Evolutionary conservation across 2,329 filamentous ascomycete genomes (phyloP).

Genomic region (Botryotinia narcissicola): DNA sequence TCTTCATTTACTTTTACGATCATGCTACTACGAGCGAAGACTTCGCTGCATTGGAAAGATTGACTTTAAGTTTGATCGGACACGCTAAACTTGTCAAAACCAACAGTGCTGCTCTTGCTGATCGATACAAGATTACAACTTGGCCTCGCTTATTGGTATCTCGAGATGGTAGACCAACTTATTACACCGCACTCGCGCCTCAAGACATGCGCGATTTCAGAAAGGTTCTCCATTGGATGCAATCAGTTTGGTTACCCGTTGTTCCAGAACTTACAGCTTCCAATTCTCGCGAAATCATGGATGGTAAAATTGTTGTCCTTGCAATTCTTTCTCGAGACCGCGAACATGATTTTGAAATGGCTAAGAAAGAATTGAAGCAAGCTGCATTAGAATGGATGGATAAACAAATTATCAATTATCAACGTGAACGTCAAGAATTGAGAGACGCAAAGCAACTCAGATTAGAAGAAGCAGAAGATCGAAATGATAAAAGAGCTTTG

Average conservation of each 20-base stretch:
- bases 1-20: slow-evolving; percentile 98
- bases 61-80: slow-evolving; percentile 85
- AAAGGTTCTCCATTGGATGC: slow-evolving; percentile 87
- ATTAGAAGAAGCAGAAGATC: slow-evolving; percentile 94
- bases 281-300: slow-evolving; percentile 94
- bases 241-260: slow-evolving; percentile 90
- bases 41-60: slow-evolving; percentile 79
- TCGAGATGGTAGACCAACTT: slow-evolving; percentile 82
- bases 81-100: slow-evolving; percentile 93
- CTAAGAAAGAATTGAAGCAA: slow-evolving; percentile 88
- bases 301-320: slow-evolving; percentile 89
- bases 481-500: slow-evolving; percentile 82
- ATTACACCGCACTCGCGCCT: slow-evolving; percentile 84
- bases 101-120: slow-evolving; percentile 68
- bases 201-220: slow-evolving; percentile 88
- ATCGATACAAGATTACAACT: slow-evolving; percentile 91
- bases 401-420: slow-evolving; percentile 86
- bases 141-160: slow-evolving; percentile 93
- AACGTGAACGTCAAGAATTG: slow-evolving; percentile 88
- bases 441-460: slow-evolving; percentile 92
- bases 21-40: slow-evolving; percentile 91
- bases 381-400: slow-evolving; percentile 98
- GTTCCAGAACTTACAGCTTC: slow-evolving; percentile 89
- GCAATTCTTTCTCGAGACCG: slow-evolving; percentile 81
- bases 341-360: slow-evolving; percentile 71